phyloP scores from a whole-genome alignment of 345 rosid species.

The Citrus maxima region DNA sequence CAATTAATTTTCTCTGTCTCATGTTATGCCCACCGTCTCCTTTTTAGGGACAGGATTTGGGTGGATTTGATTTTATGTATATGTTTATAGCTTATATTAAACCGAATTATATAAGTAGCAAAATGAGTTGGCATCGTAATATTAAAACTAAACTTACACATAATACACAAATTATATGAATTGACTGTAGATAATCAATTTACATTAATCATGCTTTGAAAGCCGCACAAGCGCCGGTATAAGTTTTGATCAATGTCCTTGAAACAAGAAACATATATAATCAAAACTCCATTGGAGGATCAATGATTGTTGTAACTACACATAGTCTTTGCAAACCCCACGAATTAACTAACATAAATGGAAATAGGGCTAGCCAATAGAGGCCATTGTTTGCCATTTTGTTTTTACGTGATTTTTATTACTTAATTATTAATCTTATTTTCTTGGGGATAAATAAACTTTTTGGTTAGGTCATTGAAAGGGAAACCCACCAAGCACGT shows the following conservation, averaged over 20 bases:
- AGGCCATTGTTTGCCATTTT: neutral
- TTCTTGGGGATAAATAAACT: neutral
- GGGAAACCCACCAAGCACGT: conserved; percentile 49
- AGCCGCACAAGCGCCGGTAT: conserved; percentile 14
- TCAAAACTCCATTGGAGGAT: conserved; percentile 20
- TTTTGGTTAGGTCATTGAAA: conserved; percentile 47
- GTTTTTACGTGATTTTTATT: neutral
- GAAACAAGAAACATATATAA: conserved; percentile 10
- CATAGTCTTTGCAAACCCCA: neutral
- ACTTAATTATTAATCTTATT: neutral
- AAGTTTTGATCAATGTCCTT: conserved; percentile 2
- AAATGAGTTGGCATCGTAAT: conserved; percentile 24
- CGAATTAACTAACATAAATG: neutral
- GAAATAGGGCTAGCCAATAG: neutral
- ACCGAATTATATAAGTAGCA: conserved; percentile 14
- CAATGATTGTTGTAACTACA: neutral
- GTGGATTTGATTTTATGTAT: conserved; percentile 10
- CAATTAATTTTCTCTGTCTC: conserved; percentile 1
- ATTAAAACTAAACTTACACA: conserved; percentile 6
- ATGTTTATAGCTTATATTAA: conserved; percentile 4
- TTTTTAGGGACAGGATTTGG: conserved; percentile 30
- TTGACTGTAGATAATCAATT: conserved; percentile 7
- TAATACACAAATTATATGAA: neutral
- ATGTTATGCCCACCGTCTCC: conserved; percentile 21
- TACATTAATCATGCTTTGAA: neutral